These are phyloP conservation scores for Saccharum hybrid DNA, from an alignment of 202 grass and related monocot genomes.

Conservation along the genomic window DNA sequence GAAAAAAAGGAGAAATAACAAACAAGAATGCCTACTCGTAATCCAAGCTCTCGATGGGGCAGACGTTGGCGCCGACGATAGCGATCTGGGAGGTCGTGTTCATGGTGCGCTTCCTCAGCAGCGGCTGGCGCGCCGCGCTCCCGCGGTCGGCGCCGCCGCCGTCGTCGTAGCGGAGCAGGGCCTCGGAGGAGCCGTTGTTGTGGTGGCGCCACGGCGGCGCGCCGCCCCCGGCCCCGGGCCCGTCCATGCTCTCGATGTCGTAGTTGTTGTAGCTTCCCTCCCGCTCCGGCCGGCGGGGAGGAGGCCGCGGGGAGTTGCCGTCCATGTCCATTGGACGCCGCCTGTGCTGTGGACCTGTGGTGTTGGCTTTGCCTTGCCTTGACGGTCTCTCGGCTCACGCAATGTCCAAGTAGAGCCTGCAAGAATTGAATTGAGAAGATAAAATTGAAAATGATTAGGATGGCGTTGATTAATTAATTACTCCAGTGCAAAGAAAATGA, in stretches of 20 bases:
- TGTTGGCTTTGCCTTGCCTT: neutral
- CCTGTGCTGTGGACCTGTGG: neutral
- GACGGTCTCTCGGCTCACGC: neutral
- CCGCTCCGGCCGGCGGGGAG: conserved; percentile 29
- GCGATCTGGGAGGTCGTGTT: conserved; percentile 96
- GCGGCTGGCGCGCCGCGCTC: conserved; percentile 48
- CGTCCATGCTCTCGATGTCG: conserved; percentile 62
- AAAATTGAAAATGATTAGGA: neutral
- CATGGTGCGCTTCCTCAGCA: conserved; percentile 75
- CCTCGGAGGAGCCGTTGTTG: conserved; percentile 39
- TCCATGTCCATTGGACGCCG: conserved; percentile 35
- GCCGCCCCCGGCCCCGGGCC: no score
- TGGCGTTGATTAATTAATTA: neutral
- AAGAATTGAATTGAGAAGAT: neutral
- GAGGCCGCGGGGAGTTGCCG: conserved; percentile 28
- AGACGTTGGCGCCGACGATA: conserved; percentile 88
- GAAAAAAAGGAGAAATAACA: neutral
- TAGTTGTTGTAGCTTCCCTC: conserved; percentile 49
- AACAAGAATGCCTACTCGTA: conserved; percentile 65
- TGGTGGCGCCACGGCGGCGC: neutral
- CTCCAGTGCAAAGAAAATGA: no score
- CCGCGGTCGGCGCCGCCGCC: conserved; percentile 26
- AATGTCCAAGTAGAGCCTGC: neutral
- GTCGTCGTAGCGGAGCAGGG: conserved; percentile 44
- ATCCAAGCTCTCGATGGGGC: conserved; percentile 89